Evolutionary conservation across 2,329 filamentous ascomycete species (phyloP).

Genomic region (Exophiala bonariae): DNA sequence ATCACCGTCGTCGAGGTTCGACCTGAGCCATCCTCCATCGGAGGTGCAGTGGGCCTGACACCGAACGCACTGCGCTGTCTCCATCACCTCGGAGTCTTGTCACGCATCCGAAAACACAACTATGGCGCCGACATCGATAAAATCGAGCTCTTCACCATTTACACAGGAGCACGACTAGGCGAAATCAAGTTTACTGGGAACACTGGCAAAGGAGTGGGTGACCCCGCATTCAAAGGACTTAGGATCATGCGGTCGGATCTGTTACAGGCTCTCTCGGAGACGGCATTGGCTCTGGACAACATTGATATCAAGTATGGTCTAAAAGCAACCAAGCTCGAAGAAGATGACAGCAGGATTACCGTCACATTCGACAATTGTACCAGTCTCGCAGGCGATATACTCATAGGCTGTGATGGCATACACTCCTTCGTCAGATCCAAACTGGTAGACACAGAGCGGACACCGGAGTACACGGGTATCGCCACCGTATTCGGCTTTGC

Average conservation of each 20-base stretch:
- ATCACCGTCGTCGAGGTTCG: slow-evolving; percentile 33
- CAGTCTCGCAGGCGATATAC: slow-evolving; percentile 20
- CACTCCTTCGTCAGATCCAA: slow-evolving; percentile 23
- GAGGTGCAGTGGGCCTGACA: slow-evolving; percentile 59
- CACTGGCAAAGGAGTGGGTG: slow-evolving; percentile 13
- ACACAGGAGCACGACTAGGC: slow-evolving; percentile 30
- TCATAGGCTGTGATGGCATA: slow-evolving; percentile 31
- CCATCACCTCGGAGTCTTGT: slow-evolving; percentile 51
- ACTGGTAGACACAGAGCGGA: slow-evolving; percentile 14
- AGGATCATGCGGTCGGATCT: slow-evolving; percentile 34
- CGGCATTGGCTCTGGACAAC: slow-evolving; percentile 19
- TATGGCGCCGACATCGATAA: slow-evolving; percentile 50
- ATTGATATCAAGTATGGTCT: slow-evolving; percentile 32
- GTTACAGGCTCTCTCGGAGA: slow-evolving; percentile 30
- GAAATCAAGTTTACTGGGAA: slow-evolving; percentile 12
- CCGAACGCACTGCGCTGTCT: slow-evolving; percentile 59
- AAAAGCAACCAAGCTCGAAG: slow-evolving; percentile 27
- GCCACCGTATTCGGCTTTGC: slow-evolving; percentile 12
- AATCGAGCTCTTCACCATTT: slow-evolving; percentile 46
- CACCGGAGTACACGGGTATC: slow-evolving; percentile 21
- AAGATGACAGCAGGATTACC: slow-evolving; percentile 24
- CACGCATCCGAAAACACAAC: slow-evolving; percentile 43
- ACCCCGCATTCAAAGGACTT: slow-evolving; percentile 31
- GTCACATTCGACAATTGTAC: slow-evolving; percentile 32
- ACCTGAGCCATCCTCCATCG: slow-evolving; percentile 32